Evolutionary conservation across 1,139 yeast genomes (phyloP), one percentile per base, ranked within the genome.

Genomic region (Arxiozyma telluris): DNA sequence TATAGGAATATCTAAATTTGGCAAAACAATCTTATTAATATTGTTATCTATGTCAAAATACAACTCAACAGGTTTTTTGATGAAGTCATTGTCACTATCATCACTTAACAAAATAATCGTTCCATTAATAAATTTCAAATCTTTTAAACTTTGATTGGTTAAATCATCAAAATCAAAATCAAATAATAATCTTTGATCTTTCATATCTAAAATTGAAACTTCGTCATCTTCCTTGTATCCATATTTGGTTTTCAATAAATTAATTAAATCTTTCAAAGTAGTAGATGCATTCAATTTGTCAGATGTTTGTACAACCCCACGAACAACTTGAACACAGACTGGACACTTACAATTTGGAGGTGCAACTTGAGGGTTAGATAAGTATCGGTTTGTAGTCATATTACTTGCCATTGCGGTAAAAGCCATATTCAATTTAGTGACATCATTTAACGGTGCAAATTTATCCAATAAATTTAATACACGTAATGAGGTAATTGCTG

Each of bases 91-190:
- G 44, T 60, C 61, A 42, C 58, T 62, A 43, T 64, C 96, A 69
- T 93, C 98, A 55, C 85, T 82, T 17, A 93, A 76, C 1, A 87
- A 77, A 17, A 93, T 52, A 39, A 83, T 74, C 23, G 82, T 78
- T 5, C 91, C 93, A 49, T 75, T 73, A 9, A 62, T 64, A 39
- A 91, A 72, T 6, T 84, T 86, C 23, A 93, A 69, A 1, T 80
- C 80, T 0, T 61, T 57, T 23, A 93, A 70, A 0, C 76, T 68
- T 47, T 73, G 75, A 0, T 73, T 74, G 11, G 77, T 63, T 63
- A 91, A 84, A 64, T 91, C 98, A 53, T 89, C 96, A 68, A 88
- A 89, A 64, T 94, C 99, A 51, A 77, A 77, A 69, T 94, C 98
- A 64, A 88, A 89, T 12, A 94, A 71, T 57, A 93, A 75, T 58